These are phyloP conservation scores for Verticillium dahliae DNA, from an alignment of 2,329 filamentous ascomycete genomes.

Conservation along the genomic window DNA sequence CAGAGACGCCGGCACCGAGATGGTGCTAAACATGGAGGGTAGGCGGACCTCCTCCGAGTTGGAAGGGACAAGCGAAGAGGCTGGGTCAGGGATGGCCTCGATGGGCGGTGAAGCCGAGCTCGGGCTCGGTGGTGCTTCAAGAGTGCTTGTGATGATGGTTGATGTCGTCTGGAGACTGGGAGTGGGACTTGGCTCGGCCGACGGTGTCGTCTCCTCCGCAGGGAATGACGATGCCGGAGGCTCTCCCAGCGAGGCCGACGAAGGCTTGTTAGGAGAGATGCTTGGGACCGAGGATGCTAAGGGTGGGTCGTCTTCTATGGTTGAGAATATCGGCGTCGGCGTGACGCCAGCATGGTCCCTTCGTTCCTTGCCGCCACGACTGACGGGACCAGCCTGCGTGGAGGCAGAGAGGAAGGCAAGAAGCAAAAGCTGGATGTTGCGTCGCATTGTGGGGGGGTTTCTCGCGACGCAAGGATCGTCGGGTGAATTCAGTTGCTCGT, in stretches of 20 bases:
- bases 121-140: background rate
- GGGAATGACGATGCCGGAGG: background rate
- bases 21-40: conserved; percentile 6
- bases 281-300: background rate
- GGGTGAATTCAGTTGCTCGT: background rate
- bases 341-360: conserved; percentile 3
- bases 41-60: background rate
- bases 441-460: background rate
- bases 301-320: conserved; percentile 3
- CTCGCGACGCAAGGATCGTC: background rate
- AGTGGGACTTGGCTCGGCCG: too few species aligned
- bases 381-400: conserved; percentile 12
- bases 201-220: background rate
- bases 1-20: conserved; percentile 4
- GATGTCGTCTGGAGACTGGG: background rate
- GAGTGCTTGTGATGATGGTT: background rate
- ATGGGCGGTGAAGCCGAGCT: background rate
- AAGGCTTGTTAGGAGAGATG: background rate
- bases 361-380: conserved; percentile 6
- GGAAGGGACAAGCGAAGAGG: conserved; percentile 1
- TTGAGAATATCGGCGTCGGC: conserved; percentile 11
- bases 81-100: background rate
- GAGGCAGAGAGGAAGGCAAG: conserved; percentile 8
- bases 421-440: conserved; percentile 5
- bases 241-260: background rate